phyloP scores from a whole-genome alignment of 2,329 filamentous ascomycete genomes.

The Microdochium bolleyi region DNA sequence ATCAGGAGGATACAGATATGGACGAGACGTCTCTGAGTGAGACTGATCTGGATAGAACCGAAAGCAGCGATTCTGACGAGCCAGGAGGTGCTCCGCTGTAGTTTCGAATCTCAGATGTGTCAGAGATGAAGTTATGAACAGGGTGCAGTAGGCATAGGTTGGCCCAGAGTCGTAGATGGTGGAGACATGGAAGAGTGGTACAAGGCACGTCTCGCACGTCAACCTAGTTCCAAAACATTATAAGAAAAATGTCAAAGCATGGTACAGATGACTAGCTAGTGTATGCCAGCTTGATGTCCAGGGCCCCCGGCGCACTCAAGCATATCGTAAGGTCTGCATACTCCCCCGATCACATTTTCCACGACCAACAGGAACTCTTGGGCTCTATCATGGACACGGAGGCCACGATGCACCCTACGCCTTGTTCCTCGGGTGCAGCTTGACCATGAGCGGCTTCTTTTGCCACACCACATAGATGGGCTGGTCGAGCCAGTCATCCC shows the following conservation, averaged over 20 bases:
- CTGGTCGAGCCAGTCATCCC: slow-evolving; percentile 6
- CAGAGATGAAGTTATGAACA: not conserved
- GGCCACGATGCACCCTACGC: too few relatives aligned
- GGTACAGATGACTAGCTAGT: too few relatives aligned
- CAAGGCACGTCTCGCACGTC: too few relatives aligned
- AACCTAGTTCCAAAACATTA: too few relatives aligned
- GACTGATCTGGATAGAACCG: not conserved
- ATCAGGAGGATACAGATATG: too few relatives aligned
- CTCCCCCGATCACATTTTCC: not conserved
- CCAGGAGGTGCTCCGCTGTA: not conserved
- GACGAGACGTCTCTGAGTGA: not conserved
- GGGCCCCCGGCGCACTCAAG: too few relatives aligned
- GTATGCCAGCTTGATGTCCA: too few relatives aligned
- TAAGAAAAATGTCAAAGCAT: too few relatives aligned
- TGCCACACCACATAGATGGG: slow-evolving; percentile 8
- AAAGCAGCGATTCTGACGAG: not conserved
- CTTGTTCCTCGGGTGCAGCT: slow-evolving; percentile 4
- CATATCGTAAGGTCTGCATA: not conserved
- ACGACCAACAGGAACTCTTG: not conserved
- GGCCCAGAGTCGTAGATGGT: too few relatives aligned
- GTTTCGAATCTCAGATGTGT: not conserved
- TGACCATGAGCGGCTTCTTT: slow-evolving; percentile 7
- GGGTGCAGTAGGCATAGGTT: not conserved
- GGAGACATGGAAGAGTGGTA: too few relatives aligned
- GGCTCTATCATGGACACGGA: not conserved